phyloP scores from a whole-genome alignment of 345 rosid species.

The Acer negundo region DNA sequence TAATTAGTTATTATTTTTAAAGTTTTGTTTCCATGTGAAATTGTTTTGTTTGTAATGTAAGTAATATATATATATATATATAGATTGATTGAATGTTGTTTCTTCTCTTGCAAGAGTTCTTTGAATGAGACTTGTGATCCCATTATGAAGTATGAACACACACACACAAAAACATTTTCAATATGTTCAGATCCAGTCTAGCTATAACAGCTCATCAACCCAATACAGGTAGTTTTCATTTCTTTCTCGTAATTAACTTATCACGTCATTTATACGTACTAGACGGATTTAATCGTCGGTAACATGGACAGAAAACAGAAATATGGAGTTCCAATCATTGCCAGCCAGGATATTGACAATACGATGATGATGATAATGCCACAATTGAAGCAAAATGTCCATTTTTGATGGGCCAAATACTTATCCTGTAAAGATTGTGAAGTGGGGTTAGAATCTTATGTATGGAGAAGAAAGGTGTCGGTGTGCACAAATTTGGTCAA shows the following conservation, averaged over 20 bases:
- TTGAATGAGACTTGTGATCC: background rate
- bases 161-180: background rate
- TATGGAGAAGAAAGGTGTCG: slow-evolving; percentile 19
- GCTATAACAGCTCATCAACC: background rate
- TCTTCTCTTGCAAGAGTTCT: slow-evolving; percentile 11
- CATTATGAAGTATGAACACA: background rate
- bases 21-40: background rate
- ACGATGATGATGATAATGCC: slow-evolving; percentile 1
- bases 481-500: slow-evolving; percentile 4
- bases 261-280: too few relatives aligned
- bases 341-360: slow-evolving; percentile 19
- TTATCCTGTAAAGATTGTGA: slow-evolving; percentile 5
- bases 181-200: background rate
- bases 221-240: background rate
- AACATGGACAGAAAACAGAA: slow-evolving; percentile 9
- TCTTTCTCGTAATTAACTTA: too few relatives aligned
- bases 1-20: background rate
- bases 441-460: slow-evolving; percentile 1
- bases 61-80: background rate
- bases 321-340: slow-evolving; percentile 28
- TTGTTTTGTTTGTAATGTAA: background rate
- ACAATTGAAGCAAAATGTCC: background rate
- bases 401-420: background rate
- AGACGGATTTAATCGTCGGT: slow-evolving; percentile 29
- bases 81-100: background rate